Evolutionary conservation across 306 rosid genomes (phyloP).

Genomic region (Medicago truncatula): DNA sequence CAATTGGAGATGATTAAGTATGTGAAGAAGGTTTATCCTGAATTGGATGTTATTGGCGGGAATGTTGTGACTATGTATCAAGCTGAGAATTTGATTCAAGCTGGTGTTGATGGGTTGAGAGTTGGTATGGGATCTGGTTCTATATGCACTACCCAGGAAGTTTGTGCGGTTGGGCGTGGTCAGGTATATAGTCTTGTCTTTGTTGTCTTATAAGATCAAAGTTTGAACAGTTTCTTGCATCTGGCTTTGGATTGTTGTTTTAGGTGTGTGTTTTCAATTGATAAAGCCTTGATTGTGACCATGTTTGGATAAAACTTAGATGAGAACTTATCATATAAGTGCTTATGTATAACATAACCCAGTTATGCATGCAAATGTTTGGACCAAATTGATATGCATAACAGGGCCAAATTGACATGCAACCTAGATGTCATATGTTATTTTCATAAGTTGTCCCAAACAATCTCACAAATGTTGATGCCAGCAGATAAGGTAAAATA

Average conservation of each 20-base stretch:
- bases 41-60: conserved; percentile 90
- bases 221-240: conserved; percentile 8
- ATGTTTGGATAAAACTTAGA: neutral
- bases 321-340: neutral
- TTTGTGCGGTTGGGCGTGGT: conserved; percentile 93
- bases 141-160: conserved; percentile 95
- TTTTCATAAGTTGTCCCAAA: neutral
- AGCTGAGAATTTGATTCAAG: conserved; percentile 85
- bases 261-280: conserved; percentile 5
- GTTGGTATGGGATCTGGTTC: conserved; percentile 99
- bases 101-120: conserved; percentile 90
- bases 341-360: neutral
- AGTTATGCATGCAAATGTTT: too few species aligned
- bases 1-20: conserved; percentile 90
- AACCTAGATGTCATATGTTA: neutral
- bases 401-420: too few species aligned
- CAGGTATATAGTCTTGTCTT: conserved; percentile 64
- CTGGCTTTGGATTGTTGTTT: neutral
- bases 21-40: conserved; percentile 61
- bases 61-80: conserved; percentile 90
- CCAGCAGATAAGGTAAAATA: neutral
- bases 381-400: too few species aligned
- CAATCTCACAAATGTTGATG: neutral
- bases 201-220: neutral
- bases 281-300: neutral